A percentile compares a stretch with the other conserved stretches of the same genome.
phyloP scores from a whole-genome alignment of 441 rosid species.

The Daphne laureola region DNA sequence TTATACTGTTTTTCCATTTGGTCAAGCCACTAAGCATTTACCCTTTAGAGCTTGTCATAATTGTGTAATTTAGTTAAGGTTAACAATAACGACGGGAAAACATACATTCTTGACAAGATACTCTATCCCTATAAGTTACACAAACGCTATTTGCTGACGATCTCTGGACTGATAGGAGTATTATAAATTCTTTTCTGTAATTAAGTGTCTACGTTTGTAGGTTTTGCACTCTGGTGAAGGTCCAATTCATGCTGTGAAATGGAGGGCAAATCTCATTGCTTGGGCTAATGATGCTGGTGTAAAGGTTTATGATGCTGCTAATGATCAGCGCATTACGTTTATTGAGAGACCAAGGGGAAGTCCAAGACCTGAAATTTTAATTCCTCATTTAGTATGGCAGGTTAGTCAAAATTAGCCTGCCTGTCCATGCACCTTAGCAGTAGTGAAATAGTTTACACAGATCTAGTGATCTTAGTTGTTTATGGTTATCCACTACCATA shows the following conservation, averaged over 20 bases:
- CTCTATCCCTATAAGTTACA: too few species aligned
- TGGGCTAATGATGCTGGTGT: slow-evolving; percentile 99
- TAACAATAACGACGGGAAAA: too few species aligned
- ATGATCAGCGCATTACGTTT: slow-evolving; percentile 86
- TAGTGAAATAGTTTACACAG: neutral
- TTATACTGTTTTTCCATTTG: too few species aligned
- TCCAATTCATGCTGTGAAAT: slow-evolving; percentile 86
- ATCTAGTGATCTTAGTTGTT: slow-evolving; percentile 7
- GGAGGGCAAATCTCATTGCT: slow-evolving; percentile 92
- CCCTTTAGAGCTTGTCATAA: too few species aligned
- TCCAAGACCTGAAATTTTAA: slow-evolving; percentile 85
- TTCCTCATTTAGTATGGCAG: slow-evolving; percentile 99
- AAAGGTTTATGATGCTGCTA: slow-evolving; percentile 89
- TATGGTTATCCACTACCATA: neutral
- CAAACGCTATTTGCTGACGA: too few species aligned
- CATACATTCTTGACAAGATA: too few species aligned
- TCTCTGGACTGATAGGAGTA: neutral
- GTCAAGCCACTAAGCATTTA: too few species aligned
- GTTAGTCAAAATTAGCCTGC: slow-evolving; percentile 30
- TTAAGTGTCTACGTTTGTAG: slow-evolving; percentile 22
- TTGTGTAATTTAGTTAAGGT: too few species aligned
- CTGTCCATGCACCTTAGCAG: too few species aligned
- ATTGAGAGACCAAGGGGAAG: slow-evolving; percentile 92
- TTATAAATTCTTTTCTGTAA: too few species aligned
- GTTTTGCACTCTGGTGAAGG: slow-evolving; percentile 98